A percentile compares a stretch with the other conserved stretches of the same genome.
Conservation (phyloP, 495 filamentous ascomycete species). For the Rhypophila decipiens region DNA sequence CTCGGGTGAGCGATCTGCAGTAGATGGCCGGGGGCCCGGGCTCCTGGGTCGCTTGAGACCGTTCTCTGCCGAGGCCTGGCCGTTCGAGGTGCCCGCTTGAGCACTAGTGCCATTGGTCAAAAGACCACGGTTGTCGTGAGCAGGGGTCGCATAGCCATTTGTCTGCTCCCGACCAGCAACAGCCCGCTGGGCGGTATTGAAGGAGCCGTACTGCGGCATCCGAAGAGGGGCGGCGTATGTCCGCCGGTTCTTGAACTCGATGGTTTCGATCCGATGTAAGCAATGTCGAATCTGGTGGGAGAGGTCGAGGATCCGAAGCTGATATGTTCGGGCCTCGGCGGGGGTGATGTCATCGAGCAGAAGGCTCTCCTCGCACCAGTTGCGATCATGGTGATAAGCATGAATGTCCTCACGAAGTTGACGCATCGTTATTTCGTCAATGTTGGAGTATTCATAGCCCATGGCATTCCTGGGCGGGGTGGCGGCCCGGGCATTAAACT, state of each 20-base stretch:
- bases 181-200: not conserved
- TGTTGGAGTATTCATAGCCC: conserved; percentile 9
- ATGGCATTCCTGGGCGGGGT: too few species aligned
- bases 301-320: conserved; percentile 35
- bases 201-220: not conserved
- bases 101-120: too few species aligned
- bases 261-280: conserved; percentile 30
- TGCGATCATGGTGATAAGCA: conserved; percentile 34
- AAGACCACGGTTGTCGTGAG: too few species aligned
- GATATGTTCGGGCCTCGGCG: conserved; percentile 33
- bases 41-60: not conserved
- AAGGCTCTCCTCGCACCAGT: conserved; percentile 31
- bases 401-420: conserved; percentile 38
- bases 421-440: conserved; percentile 34
- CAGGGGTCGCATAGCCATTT: too few species aligned
- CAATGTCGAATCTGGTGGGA: conserved; percentile 37
- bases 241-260: conserved; percentile 17
- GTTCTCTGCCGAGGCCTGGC: too few species aligned
- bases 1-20: not conserved
- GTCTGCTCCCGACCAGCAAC: too few species aligned
- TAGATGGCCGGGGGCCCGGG: not conserved
- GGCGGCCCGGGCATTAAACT: too few species aligned
- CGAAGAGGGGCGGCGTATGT: not conserved
- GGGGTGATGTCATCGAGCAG: conserved; percentile 29
- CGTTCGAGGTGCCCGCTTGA: too few species aligned